A percentile compares a stretch with the other conserved stretches of the same genome.
Evolutionary conservation across 1,284 basidiomycete species (phyloP).

Genomic region (Puccinia triticina): DNA sequence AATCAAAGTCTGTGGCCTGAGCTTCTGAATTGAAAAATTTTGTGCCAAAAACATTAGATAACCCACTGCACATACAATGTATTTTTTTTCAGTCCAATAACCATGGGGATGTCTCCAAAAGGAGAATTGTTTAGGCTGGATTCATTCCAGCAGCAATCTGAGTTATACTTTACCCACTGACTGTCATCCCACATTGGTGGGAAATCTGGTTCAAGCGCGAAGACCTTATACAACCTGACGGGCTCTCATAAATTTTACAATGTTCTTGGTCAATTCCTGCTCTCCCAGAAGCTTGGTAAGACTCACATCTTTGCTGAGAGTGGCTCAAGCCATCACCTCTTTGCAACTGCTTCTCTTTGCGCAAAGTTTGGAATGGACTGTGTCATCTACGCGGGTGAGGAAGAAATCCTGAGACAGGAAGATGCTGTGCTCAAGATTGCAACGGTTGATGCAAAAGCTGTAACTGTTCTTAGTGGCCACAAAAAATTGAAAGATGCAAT

Average conservation of each 20-base stretch:
- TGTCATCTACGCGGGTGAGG: constrained; percentile 97
- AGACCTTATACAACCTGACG: constrained; percentile 88
- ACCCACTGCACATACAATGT: too few species aligned
- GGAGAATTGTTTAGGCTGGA: too few species aligned
- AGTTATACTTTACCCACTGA: constrained; percentile 74
- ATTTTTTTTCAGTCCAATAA: too few species aligned
- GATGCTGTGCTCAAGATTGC: constrained; percentile 97
- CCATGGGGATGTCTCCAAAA: too few species aligned
- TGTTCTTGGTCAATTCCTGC: constrained; percentile 89
- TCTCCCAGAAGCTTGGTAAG: constrained; percentile 90
- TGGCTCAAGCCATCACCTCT: constrained; percentile 97
- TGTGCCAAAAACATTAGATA: too few species aligned
- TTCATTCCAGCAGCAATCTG: too few species aligned
- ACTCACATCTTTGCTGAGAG: constrained; percentile 98
- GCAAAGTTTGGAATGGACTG: constrained; percentile 96
- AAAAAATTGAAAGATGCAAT: constrained; percentile 97
- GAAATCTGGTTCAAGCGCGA: constrained; percentile 97
- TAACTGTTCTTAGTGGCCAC: constrained; percentile 91
- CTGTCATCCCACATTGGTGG: constrained; percentile 77
- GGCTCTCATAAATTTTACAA: constrained; percentile 98
- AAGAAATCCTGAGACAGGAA: constrained; percentile 91
- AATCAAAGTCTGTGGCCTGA: too few species aligned
- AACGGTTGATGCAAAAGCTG: constrained; percentile 90
- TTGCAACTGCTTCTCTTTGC: constrained; percentile 96
- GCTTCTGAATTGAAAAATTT: too few species aligned